Conservation (phyloP, 257 asterid genomes). For the Avicennia marina region DNA sequence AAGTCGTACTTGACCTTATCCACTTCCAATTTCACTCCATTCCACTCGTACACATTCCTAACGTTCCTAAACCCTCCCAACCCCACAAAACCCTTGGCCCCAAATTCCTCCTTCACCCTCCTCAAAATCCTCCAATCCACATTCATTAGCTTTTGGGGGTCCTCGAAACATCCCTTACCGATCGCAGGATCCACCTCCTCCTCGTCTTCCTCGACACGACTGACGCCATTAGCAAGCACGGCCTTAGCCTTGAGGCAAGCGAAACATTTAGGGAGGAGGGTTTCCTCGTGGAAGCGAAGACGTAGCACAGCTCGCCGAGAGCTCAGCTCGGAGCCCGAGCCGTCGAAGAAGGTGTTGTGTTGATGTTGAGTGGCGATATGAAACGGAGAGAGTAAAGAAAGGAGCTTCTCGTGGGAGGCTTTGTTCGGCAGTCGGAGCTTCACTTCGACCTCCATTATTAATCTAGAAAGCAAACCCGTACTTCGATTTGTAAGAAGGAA, state of each 20-base stretch:
- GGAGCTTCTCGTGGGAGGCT: constrained; percentile 49
- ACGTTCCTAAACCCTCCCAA: constrained; percentile 79
- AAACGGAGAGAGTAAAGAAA: constrained; percentile 50
- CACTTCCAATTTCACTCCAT: constrained; percentile 73
- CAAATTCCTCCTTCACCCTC: constrained; percentile 71
- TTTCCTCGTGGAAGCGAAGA: constrained; percentile 75
- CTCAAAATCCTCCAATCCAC: constrained; percentile 63
- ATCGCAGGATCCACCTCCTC: constrained; percentile 61
- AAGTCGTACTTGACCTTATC: constrained; percentile 80
- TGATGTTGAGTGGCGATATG: constrained; percentile 67
- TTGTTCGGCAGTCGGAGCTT: constrained; percentile 70
- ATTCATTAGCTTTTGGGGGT: constrained; percentile 39
- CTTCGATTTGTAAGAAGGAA: background rate
- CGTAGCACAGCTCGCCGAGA: constrained; percentile 69
- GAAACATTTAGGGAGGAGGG: constrained; percentile 51
- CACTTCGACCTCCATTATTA: constrained; percentile 74
- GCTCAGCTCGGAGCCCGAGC: constrained; percentile 54
- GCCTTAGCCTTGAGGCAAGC: constrained; percentile 78
- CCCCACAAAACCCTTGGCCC: constrained; percentile 53
- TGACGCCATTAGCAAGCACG: constrained; percentile 65
- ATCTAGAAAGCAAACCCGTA: constrained; percentile 26
- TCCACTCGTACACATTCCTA: constrained; percentile 83
- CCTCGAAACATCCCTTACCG: constrained; percentile 55
- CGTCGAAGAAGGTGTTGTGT: constrained; percentile 83
- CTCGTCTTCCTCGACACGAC: constrained; percentile 91